phyloP scores from a whole-genome alignment of 2,329 filamentous ascomycete species.

The Huntiella moniliformis region DNA sequence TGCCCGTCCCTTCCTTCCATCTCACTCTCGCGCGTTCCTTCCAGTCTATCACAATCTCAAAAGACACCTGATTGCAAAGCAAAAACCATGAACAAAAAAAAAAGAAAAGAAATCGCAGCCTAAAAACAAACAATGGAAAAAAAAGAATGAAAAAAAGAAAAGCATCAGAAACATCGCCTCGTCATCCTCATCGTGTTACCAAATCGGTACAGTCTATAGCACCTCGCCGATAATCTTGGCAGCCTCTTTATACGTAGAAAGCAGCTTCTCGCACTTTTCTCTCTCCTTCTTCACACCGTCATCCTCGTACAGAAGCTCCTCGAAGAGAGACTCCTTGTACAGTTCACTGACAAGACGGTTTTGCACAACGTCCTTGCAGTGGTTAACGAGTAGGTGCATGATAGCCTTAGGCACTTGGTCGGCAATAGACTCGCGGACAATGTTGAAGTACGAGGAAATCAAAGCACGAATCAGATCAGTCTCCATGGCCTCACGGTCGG shows the following conservation, averaged over 20 bases:
- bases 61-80: not conserved
- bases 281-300: conserved; percentile 93
- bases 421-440: conserved; percentile 93
- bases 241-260: conserved; percentile 90
- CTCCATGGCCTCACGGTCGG: conserved; percentile 89
- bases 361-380: conserved; percentile 95
- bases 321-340: conserved; percentile 80
- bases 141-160: not conserved
- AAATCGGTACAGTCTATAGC: conserved; percentile 31
- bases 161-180: not conserved
- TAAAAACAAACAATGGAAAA: conserved; percentile 1
- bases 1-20: not conserved
- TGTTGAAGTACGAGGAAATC: conserved; percentile 98
- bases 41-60: not conserved
- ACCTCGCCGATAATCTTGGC: conserved; percentile 98
- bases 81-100: conserved; percentile 1
- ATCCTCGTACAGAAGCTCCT: conserved; percentile 90
- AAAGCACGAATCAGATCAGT: conserved; percentile 91
- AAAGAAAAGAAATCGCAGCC: not conserved
- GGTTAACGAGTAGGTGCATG: conserved; percentile 96
- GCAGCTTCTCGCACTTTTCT: conserved; percentile 93
- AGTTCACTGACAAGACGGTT: conserved; percentile 90
- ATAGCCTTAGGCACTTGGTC: conserved; percentile 97
- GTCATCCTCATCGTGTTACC: not conserved
- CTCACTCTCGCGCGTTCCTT: no score